Percentiles rank a stretch among this genome's conserved stretches.
These are phyloP conservation scores for Millerozyma acaciae DNA, from an alignment of 805 yeast genomes.

Conservation along the genomic window DNA sequence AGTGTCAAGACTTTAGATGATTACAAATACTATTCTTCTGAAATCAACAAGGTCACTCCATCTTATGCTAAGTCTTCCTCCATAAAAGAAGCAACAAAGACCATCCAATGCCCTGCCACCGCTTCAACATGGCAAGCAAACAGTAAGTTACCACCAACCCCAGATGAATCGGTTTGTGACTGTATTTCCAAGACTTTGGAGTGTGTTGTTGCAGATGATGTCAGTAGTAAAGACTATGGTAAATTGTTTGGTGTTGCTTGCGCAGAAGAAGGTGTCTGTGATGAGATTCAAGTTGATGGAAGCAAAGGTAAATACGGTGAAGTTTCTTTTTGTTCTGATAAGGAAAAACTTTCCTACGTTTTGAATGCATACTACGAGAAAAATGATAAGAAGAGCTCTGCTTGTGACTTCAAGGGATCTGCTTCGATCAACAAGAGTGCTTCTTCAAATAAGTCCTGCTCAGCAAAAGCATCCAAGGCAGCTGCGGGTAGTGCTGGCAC, in stretches of 20 bases:
- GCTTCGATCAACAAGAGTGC: constrained; percentile 42
- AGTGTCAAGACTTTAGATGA: constrained; percentile 59
- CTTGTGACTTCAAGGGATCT: constrained; percentile 71
- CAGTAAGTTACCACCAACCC: constrained; percentile 75
- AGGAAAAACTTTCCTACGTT: constrained; percentile 62
- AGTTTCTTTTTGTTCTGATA: constrained; percentile 64
- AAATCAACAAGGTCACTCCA: constrained; percentile 35
- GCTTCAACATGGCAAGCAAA: constrained; percentile 60
- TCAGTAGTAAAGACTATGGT: constrained; percentile 53
- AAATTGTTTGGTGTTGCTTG: constrained; percentile 59
- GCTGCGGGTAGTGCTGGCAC: constrained; percentile 12
- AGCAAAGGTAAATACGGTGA: constrained; percentile 65
- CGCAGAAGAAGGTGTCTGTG: constrained; percentile 51
- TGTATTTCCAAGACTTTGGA: constrained; percentile 54
- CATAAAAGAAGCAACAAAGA: constrained; percentile 22
- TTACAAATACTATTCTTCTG: constrained; percentile 40
- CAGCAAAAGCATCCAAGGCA: constrained; percentile 19
- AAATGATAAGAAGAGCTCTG: constrained; percentile 40
- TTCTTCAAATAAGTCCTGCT: constrained; percentile 28
- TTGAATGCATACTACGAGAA: constrained; percentile 59
- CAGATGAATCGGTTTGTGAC: constrained; percentile 58
- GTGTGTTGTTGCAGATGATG: constrained; percentile 60
- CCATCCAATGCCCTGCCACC: constrained; percentile 70
- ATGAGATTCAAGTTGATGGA: constrained; percentile 61
- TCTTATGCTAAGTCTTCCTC: constrained; percentile 37